Evolutionary conservation across 1,284 basidiomycete species (phyloP).

Genomic region (Malassezia arunalokei): DNA sequence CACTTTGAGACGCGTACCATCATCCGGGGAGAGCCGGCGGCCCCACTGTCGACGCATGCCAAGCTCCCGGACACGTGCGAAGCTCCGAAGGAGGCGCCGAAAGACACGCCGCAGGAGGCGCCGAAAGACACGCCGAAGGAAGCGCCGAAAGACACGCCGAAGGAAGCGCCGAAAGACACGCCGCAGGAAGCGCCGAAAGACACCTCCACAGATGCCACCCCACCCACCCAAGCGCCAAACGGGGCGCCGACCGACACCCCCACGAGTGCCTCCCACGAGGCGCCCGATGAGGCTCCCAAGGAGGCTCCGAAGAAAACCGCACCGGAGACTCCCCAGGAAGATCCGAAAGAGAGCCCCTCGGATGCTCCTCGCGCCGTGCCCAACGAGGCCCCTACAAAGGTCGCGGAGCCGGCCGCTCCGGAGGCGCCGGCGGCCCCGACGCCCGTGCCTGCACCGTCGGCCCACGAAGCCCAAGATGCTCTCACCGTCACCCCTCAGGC

Average conservation of each 20-base stretch:
- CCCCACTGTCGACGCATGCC: neutral
- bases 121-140: neutral
- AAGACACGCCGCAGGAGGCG: neutral
- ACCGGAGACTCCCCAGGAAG: neutral
- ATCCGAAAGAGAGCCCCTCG: neutral
- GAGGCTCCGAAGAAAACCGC: too few relatives aligned
- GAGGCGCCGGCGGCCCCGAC: neutral
- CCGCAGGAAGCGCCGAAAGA: neutral
- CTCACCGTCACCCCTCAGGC: constrained; percentile 1
- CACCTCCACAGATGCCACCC: too few relatives aligned
- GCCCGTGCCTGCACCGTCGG: neutral
- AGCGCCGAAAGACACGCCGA: neutral
- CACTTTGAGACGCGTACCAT: constrained; percentile 48
- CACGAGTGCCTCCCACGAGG: too few relatives aligned
- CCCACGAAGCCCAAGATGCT: neutral
- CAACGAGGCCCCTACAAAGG: neutral
- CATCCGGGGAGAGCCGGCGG: constrained; percentile 1
- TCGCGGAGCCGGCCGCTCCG: neutral
- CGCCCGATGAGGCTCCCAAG: too few relatives aligned
- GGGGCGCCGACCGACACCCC: too few relatives aligned
- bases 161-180: neutral
- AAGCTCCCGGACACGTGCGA: neutral
- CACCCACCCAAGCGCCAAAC: too few relatives aligned
- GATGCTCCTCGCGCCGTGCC: too few relatives aligned
- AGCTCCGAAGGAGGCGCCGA: neutral